phyloP scores from a whole-genome alignment of 2,329 filamentous ascomycete genomes.

The Alternaria postmessia region DNA sequence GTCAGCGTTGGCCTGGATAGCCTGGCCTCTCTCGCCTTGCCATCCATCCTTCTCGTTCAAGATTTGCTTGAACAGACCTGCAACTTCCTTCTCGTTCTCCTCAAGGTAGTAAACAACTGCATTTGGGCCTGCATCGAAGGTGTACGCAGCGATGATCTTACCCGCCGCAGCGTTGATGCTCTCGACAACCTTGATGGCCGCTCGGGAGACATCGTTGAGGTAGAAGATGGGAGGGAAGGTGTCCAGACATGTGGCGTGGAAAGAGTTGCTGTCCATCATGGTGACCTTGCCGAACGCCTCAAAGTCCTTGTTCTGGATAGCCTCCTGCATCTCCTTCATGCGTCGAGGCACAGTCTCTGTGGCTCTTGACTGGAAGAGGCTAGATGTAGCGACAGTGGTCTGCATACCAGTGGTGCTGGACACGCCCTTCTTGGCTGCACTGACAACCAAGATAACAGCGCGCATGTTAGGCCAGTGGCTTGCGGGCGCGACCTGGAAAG shows the following conservation, averaged over 20 bases:
- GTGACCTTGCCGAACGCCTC: constrained; percentile 85
- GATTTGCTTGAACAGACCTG: constrained; percentile 78
- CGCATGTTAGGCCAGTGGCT: constrained; percentile 96
- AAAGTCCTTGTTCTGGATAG: constrained; percentile 82
- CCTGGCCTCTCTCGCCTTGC: constrained; percentile 65
- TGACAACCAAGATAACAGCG: constrained; percentile 88
- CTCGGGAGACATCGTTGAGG: constrained; percentile 91
- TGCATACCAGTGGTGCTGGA: constrained; percentile 96
- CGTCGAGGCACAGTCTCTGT: constrained; percentile 78
- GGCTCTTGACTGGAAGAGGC: constrained; percentile 82
- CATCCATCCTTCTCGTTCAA: constrained; percentile 73
- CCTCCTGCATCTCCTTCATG: constrained; percentile 86
- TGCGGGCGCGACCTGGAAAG: constrained; percentile 86
- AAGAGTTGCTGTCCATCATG: constrained; percentile 96
- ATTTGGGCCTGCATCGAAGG: constrained; percentile 96
- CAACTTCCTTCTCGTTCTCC: constrained; percentile 74
- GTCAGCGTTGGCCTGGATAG: constrained; percentile 57
- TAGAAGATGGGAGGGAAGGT: constrained; percentile 98
- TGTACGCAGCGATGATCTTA: constrained; percentile 87
- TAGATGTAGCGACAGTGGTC: constrained; percentile 88
- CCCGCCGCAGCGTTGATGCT: constrained; percentile 83
- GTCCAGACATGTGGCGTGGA: constrained; percentile 94
- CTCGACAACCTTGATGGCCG: constrained; percentile 88
- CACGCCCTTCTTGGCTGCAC: constrained; percentile 94
- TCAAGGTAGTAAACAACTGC: constrained; percentile 95